phyloP scores from a whole-genome alignment of 768 basidiomycete genomes.

The Coprinellus micaceus region DNA sequence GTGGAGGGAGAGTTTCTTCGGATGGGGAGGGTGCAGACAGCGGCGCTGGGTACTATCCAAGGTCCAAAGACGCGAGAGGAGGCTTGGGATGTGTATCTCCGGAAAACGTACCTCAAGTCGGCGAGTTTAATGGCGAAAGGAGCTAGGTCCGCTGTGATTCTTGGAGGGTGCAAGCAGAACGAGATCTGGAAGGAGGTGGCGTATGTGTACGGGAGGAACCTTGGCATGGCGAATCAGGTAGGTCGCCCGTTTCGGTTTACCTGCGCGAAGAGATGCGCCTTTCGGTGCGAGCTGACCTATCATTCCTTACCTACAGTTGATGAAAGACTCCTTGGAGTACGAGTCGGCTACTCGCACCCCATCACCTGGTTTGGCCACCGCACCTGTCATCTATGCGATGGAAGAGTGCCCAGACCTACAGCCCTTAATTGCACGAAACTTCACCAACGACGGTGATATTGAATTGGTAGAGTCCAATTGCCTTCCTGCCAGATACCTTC shows the following conservation, averaged over 20 bases:
- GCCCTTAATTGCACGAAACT: constrained; percentile 75
- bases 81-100: constrained; percentile 73
- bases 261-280: background rate
- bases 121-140: constrained; percentile 90
- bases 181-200: constrained; percentile 86
- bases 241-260: constrained; percentile 5
- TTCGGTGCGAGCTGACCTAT: constrained; percentile 5
- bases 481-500: background rate
- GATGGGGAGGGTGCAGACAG: constrained; percentile 51
- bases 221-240: constrained; percentile 75
- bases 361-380: constrained; percentile 54
- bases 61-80: constrained; percentile 34
- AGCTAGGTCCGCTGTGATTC: constrained; percentile 77
- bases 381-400: constrained; percentile 81
- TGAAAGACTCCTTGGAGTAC: constrained; percentile 81
- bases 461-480: constrained; percentile 67
- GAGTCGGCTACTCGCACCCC: constrained; percentile 37
- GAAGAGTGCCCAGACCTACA: constrained; percentile 78
- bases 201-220: constrained; percentile 85
- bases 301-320: constrained; percentile 47
- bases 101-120: constrained; percentile 72
- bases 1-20: constrained; percentile 97
- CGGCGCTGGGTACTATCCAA: constrained; percentile 27
- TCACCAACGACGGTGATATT: constrained; percentile 73
- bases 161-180: constrained; percentile 76